These are phyloP conservation scores for Pythium vanterpoolii DNA, from an alignment of 352 stramenopile species.

Conservation along the genomic window DNA sequence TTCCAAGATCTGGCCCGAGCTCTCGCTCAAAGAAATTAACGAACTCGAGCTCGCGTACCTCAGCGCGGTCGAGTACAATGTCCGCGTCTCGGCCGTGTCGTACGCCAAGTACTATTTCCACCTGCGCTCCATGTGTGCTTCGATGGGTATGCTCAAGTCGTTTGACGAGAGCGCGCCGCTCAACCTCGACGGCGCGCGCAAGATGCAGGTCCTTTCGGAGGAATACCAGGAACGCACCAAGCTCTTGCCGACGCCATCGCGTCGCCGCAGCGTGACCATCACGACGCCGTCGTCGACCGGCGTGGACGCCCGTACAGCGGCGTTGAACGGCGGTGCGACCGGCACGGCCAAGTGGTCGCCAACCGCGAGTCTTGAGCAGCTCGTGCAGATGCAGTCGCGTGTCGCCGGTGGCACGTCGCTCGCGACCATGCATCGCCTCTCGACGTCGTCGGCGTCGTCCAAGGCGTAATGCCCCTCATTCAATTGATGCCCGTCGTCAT, in stretches of 20 bases:
- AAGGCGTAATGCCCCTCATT: too few relatives aligned
- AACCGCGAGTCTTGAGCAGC: constrained; percentile 71
- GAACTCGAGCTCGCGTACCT: constrained; percentile 94
- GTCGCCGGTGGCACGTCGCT: constrained; percentile 47
- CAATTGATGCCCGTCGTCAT: background rate
- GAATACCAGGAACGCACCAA: constrained; percentile 86
- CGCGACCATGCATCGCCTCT: constrained; percentile 56
- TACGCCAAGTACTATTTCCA: constrained; percentile 98
- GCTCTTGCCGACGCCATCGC: constrained; percentile 57
- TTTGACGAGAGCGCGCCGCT: constrained; percentile 78
- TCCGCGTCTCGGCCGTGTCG: constrained; percentile 82
- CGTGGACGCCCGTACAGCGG: constrained; percentile 21
- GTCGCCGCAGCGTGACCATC: constrained; percentile 79
- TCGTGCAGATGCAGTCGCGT: constrained; percentile 82
- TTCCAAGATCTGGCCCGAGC: constrained; percentile 89
- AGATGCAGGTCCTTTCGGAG: constrained; percentile 86
- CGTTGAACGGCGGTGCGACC: constrained; percentile 13
- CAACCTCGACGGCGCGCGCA: constrained; percentile 78
- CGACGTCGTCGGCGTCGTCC: constrained; percentile 21
- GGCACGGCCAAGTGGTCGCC: constrained; percentile 46
- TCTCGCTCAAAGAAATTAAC: constrained; percentile 94
- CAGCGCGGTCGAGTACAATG: constrained; percentile 86
- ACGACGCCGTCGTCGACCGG: constrained; percentile 40
- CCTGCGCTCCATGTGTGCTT: constrained; percentile 92
- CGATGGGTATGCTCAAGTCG: constrained; percentile 74